A percentile compares a stretch with the other conserved stretches of the same genome.
phyloP scores from a whole-genome alignment of 2,329 filamentous ascomycete species.

The Pleoardoris graminearum region DNA sequence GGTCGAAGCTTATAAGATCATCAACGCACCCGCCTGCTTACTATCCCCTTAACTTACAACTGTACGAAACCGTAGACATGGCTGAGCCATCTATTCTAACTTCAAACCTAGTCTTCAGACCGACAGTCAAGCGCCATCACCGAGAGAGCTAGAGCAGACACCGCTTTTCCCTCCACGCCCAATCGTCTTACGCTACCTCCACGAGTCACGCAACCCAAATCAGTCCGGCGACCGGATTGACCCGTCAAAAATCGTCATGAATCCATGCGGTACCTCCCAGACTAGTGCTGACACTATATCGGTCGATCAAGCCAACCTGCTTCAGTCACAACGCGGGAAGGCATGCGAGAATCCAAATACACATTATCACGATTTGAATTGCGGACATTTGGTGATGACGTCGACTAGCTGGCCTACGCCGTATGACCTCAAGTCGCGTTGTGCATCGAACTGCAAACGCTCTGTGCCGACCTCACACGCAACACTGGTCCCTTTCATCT shows the following conservation, averaged over 20 bases:
- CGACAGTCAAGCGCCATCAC: neutral
- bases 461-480: neutral
- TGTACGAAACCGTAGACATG: too few relatives aligned
- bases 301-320: neutral
- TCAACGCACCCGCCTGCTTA: too few relatives aligned
- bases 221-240: neutral
- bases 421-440: neutral
- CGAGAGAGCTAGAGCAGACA: neutral
- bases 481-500: neutral
- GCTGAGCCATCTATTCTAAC: neutral
- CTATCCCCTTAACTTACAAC: too few relatives aligned
- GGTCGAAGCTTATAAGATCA: neutral
- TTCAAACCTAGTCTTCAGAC: neutral
- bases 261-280: neutral
- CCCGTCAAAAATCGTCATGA: neutral
- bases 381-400: neutral
- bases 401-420: neutral
- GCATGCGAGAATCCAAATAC: neutral
- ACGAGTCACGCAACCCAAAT: neutral
- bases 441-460: slow-evolving; percentile 1
- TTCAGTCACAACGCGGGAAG: neutral
- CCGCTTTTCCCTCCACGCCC: neutral
- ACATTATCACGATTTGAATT: neutral
- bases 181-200: neutral
- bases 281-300: neutral